Conservation (phyloP, 2,329 filamentous ascomycete genomes). For the Alternaria angustiovoidea region DNA sequence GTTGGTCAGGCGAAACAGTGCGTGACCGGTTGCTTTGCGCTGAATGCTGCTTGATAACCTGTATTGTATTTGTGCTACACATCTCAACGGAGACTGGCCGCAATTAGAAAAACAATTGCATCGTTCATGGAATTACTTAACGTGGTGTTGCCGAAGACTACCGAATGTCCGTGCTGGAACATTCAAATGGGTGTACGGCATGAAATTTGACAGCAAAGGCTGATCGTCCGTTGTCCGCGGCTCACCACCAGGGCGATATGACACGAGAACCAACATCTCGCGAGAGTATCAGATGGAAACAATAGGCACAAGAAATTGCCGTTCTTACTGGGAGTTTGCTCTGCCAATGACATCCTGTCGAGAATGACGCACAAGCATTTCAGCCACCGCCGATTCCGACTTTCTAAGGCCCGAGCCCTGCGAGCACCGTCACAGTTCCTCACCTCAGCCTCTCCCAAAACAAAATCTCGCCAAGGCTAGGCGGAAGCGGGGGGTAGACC, state of each 20-base stretch:
- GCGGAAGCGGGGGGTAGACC: constrained; percentile 47
- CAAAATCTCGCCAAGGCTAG: constrained; percentile 49
- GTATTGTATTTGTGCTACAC: constrained; percentile 40
- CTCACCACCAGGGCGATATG: constrained; percentile 42
- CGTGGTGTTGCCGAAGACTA: constrained; percentile 34
- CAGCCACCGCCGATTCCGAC: constrained; percentile 51
- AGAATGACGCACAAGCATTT: constrained; percentile 51
- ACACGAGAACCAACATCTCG: constrained; percentile 42
- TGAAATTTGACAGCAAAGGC: constrained; percentile 38
- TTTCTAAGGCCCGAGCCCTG: constrained; percentile 48
- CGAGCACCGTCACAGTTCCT: constrained; percentile 47
- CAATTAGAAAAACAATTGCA: constrained; percentile 36
- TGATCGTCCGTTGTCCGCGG: constrained; percentile 31
- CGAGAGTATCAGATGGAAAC: constrained; percentile 38
- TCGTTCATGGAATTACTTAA: constrained; percentile 25
- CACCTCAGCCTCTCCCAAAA: constrained; percentile 51
- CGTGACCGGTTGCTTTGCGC: constrained; percentile 17
- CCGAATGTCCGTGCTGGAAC: constrained; percentile 42
- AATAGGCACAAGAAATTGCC: constrained; percentile 39
- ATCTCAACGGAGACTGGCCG: constrained; percentile 23
- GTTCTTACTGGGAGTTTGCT: constrained; percentile 31
- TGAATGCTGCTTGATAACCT: constrained; percentile 16
- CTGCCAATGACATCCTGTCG: constrained; percentile 44
- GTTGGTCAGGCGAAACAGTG: constrained; percentile 20
- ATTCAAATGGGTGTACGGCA: constrained; percentile 42